Evolutionary conservation across 805 yeast species (phyloP).

Genomic region (Teunomyces gatunensis): DNA sequence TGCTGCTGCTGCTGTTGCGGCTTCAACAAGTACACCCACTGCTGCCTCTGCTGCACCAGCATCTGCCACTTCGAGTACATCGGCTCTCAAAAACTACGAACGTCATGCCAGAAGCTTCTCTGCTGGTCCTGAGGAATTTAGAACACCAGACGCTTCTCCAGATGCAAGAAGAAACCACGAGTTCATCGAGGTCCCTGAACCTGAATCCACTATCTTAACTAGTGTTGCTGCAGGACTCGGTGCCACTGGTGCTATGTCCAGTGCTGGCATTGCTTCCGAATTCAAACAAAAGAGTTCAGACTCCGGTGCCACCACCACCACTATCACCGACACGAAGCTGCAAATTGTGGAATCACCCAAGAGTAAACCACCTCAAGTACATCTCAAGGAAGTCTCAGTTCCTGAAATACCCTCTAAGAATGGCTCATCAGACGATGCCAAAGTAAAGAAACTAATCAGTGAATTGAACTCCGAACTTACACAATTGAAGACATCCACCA

Average conservation of each 20-base stretch:
- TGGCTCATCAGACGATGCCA: conserved; percentile 18
- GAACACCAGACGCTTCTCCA: conserved; percentile 22
- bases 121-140: conserved; percentile 30
- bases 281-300: conserved; percentile 6
- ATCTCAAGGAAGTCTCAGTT: background rate
- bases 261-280: background rate
- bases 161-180: conserved; percentile 16
- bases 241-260: background rate
- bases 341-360: background rate
- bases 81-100: conserved; percentile 11
- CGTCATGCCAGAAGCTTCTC: conserved; percentile 38
- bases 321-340: too few species aligned
- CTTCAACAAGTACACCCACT: conserved; percentile 11
- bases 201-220: conserved; percentile 18
- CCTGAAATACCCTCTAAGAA: conserved; percentile 1
- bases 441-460: conserved; percentile 29
- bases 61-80: conserved; percentile 11
- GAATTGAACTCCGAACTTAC: conserved; percentile 34
- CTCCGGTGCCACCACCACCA: background rate
- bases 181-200: conserved; percentile 29
- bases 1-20: conserved; percentile 20
- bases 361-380: background rate
- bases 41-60: conserved; percentile 21
- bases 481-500: conserved; percentile 31
- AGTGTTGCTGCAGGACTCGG: conserved; percentile 4